Evolutionary conservation across 345 rosid genomes (phyloP).

Genomic region (Dimocarpus longan): DNA sequence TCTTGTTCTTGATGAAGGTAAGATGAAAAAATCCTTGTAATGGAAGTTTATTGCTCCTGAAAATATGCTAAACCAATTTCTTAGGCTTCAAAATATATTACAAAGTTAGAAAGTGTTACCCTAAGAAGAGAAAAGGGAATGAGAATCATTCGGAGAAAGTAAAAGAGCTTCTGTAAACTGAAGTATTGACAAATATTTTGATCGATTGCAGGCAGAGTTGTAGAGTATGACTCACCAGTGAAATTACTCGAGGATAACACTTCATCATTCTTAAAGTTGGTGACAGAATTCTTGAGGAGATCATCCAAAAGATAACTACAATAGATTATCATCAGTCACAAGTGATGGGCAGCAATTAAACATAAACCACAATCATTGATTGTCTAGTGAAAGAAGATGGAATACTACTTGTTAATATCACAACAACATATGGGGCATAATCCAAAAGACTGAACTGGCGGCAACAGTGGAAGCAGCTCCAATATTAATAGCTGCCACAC

Average conservation of each 20-base stretch:
- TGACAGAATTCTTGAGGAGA: constrained; percentile 58
- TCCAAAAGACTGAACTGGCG: not conserved
- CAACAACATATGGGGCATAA: not conserved
- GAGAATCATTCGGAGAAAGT: not conserved
- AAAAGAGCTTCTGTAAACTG: not conserved
- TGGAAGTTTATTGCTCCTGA: not conserved
- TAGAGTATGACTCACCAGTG: constrained; percentile 47
- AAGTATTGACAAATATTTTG: not conserved
- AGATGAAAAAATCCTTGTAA: not conserved
- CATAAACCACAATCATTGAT: not conserved
- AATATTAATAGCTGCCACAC: not conserved
- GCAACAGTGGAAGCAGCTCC: not conserved
- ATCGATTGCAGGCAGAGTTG: constrained; percentile 46
- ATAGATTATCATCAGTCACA: constrained; percentile 13
- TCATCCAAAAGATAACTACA: constrained; percentile 39
- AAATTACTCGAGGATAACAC: constrained; percentile 56
- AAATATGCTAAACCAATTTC: not conserved
- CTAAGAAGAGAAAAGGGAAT: no score
- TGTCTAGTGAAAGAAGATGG: not conserved
- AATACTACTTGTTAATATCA: not conserved
- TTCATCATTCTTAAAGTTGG: constrained; percentile 70
- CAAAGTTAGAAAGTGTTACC: not conserved
- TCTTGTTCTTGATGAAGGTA: constrained; percentile 83
- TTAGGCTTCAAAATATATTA: not conserved
- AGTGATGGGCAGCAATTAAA: not conserved